Evolutionary conservation across 78 protist genomes (phyloP).

Genomic region (Dictyostelium intermedium): DNA sequence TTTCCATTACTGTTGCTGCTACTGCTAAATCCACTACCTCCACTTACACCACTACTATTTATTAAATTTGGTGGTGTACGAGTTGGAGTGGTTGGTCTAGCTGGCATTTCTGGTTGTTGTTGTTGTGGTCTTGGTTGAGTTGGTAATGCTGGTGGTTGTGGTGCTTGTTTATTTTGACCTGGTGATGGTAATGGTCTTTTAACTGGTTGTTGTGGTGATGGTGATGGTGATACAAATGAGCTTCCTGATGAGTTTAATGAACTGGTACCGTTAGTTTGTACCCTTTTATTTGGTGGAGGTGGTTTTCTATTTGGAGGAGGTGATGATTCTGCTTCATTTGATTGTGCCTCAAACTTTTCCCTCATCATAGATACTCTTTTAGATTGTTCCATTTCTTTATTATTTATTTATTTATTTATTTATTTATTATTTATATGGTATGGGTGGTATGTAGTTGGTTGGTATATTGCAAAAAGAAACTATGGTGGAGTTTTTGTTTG

Average conservation of each 20-base stretch:
- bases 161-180: slow-evolving; percentile 27
- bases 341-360: slow-evolving; percentile 73
- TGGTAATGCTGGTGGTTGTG: slow-evolving; percentile 75
- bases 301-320: slow-evolving; percentile 57
- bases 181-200: slow-evolving; percentile 58
- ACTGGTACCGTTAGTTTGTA: background rate
- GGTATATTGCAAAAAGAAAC: background rate
- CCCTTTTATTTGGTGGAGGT: slow-evolving; percentile 32
- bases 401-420: background rate
- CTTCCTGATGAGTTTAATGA: background rate
- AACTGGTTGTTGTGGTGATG: slow-evolving; percentile 31
- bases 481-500: background rate
- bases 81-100: background rate
- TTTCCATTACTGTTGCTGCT: background rate
- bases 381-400: slow-evolving; percentile 32
- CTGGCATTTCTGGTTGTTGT: background rate
- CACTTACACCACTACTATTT: background rate
- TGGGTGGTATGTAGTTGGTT: background rate
- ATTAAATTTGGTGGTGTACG: slow-evolving; percentile 17
- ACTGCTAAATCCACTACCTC: background rate
- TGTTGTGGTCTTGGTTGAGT: slow-evolving; percentile 68
- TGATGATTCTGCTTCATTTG: slow-evolving; percentile 44
- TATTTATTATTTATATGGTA: background rate
- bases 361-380: slow-evolving; percentile 79
- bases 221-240: background rate